These are phyloP conservation scores for Eucalyptus erythrocorys DNA, from an alignment of 345 rosid species.

Conservation along the genomic window DNA sequence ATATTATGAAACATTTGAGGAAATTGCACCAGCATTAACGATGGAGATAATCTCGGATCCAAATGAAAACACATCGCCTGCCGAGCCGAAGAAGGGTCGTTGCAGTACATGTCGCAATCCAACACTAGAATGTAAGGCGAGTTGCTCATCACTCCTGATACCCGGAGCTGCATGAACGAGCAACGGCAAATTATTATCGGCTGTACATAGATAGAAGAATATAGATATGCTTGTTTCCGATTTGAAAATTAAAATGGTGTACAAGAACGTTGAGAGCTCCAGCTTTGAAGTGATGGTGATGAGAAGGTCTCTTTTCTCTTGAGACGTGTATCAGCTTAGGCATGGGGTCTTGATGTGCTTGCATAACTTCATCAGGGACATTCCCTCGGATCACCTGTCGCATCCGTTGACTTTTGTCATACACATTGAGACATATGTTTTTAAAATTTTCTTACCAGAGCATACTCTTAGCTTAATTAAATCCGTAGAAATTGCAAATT, in stretches of 20 bases:
- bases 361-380: background rate
- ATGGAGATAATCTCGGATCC: conserved; percentile 15
- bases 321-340: conserved; percentile 31
- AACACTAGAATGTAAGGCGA: conserved; percentile 23
- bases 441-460: background rate
- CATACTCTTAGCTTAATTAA: background rate
- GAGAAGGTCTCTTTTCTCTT: conserved; percentile 27
- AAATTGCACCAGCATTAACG: conserved; percentile 25
- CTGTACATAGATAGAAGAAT: background rate
- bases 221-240: background rate
- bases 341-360: background rate
- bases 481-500: background rate
- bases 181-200: background rate
- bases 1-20: conserved; percentile 25
- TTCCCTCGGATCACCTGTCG: background rate
- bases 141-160: conserved; percentile 31
- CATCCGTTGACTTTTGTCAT: background rate
- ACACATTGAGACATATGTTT: background rate
- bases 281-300: conserved; percentile 35
- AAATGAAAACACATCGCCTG: conserved; percentile 32
- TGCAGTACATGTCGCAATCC: conserved; percentile 45
- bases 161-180: conserved; percentile 18
- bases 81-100: conserved; percentile 29
- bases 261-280: conserved; percentile 50
- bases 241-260: background rate